Percentiles rank a stretch among this genome's conserved stretches.
phyloP scores from a whole-genome alignment of 768 basidiomycete species.

The Russula virescens region DNA sequence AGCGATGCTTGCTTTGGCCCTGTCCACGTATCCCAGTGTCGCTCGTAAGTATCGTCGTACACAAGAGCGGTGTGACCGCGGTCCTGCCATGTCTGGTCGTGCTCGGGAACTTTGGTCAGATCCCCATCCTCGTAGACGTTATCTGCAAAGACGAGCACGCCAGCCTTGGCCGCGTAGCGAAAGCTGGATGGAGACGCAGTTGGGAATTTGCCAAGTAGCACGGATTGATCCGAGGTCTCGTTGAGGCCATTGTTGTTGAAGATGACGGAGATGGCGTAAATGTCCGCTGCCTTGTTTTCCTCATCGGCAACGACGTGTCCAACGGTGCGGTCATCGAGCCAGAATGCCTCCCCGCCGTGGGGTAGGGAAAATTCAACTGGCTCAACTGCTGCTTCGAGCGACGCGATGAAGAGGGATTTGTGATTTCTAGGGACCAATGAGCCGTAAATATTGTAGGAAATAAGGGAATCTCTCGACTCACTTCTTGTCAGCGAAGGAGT shows the following conservation, averaged over 20 bases:
- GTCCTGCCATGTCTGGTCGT: constrained; percentile 67
- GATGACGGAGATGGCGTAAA: constrained; percentile 56
- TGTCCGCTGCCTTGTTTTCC: constrained; percentile 42
- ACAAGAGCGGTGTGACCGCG: constrained; percentile 62
- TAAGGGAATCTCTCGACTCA: constrained; percentile 33
- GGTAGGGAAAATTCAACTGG: constrained; percentile 56
- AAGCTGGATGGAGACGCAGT: constrained; percentile 66
- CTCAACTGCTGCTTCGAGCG: constrained; percentile 46
- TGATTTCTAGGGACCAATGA: constrained; percentile 47
- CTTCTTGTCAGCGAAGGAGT: constrained; percentile 70
- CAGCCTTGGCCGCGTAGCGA: constrained; percentile 50
- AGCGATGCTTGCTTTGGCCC: constrained; percentile 66
- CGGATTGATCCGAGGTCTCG: constrained; percentile 34
- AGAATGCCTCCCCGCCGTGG: constrained; percentile 71
- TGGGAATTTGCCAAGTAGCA: constrained; percentile 59
- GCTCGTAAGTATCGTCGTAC: constrained; percentile 42
- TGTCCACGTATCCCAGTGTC: constrained; percentile 64
- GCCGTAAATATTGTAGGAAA: not conserved
- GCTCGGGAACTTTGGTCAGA: constrained; percentile 57
- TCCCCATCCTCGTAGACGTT: constrained; percentile 73
- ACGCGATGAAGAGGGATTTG: constrained; percentile 59
- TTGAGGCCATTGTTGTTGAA: constrained; percentile 36
- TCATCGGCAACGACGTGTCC: constrained; percentile 59
- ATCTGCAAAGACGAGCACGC: constrained; percentile 78
- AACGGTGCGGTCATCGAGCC: constrained; percentile 67